Evolutionary conservation across 352 stramenopile species (phyloP).

Genomic region (Pythium guiyangense): DNA sequence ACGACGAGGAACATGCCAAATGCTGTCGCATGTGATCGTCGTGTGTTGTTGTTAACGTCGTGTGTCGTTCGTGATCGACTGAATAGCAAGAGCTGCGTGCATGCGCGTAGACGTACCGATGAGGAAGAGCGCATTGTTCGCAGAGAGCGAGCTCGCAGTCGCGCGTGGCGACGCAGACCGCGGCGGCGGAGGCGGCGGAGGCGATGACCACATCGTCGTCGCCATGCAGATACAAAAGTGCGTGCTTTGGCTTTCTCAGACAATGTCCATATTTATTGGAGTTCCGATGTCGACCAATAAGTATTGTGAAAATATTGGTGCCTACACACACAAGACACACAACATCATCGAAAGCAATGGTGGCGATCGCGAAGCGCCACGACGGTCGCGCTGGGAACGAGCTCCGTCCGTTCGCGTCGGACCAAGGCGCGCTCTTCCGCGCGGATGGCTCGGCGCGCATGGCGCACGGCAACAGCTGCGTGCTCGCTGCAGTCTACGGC

Average conservation of each 20-base stretch:
- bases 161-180: constrained; percentile 6
- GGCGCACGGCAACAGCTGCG: constrained; percentile 66
- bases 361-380: constrained; percentile 34
- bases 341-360: constrained; percentile 19
- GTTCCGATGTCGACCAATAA: too few relatives aligned
- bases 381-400: constrained; percentile 75
- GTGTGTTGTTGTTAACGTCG: background rate
- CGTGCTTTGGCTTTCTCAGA: too few relatives aligned
- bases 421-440: constrained; percentile 75
- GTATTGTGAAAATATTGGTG: too few relatives aligned
- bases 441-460: constrained; percentile 78
- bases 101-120: constrained; percentile 33
- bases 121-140: constrained; percentile 64
- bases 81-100: background rate
- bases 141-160: constrained; percentile 24
- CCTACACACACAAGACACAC: background rate
- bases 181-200: background rate
- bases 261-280: too few relatives aligned
- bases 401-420: constrained; percentile 64
- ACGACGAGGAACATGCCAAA: constrained; percentile 70
- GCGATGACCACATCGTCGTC: constrained; percentile 4
- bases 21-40: too few relatives aligned
- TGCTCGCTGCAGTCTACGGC: constrained; percentile 73
- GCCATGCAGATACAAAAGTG: too few relatives aligned
- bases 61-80: background rate